A percentile compares a stretch with the other conserved stretches of the same genome.
Conservation (phyloP, 116 monocot genomes). For the Cymodocea nodosa region DNA sequence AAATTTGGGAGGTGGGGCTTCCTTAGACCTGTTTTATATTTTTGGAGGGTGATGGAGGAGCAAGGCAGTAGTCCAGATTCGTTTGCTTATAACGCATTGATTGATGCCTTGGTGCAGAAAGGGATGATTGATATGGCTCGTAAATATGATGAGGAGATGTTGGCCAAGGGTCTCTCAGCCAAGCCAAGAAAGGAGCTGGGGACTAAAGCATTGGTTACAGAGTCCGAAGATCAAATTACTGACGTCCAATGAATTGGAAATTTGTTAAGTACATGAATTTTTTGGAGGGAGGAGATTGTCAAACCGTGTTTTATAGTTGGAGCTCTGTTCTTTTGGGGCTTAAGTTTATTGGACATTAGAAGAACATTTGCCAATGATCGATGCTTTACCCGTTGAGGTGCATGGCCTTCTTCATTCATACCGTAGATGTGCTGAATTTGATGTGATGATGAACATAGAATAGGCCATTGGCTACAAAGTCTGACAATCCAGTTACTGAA, state of each 20-base stretch:
- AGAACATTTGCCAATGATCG: too few relatives aligned
- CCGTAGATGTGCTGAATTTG: too few relatives aligned
- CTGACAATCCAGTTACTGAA: too few relatives aligned
- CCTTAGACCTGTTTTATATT: constrained; percentile 58
- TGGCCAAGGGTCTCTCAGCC: constrained; percentile 65
- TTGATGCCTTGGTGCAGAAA: constrained; percentile 78
- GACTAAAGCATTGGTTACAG: constrained; percentile 14
- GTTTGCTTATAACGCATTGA: constrained; percentile 73
- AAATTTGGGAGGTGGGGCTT: constrained; percentile 98
- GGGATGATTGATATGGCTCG: constrained; percentile 82
- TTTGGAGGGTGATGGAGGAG: constrained; percentile 81
- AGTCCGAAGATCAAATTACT: constrained; percentile 15
- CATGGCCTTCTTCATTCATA: too few relatives aligned
- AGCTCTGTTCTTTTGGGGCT: too few relatives aligned
- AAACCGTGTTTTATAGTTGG: too few relatives aligned
- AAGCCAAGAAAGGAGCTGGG: constrained; percentile 73
- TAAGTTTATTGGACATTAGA: too few relatives aligned
- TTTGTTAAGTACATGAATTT: too few relatives aligned
- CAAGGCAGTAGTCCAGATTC: constrained; percentile 66
- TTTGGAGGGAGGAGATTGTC: too few relatives aligned
- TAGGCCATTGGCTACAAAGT: too few relatives aligned
- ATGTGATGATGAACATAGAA: too few relatives aligned
- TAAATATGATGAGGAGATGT: constrained; percentile 86
- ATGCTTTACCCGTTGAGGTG: too few relatives aligned
- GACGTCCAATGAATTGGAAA: constrained; percentile 18